Conservation (phyloP, 1,139 yeast genomes). For the Hyphopichia wangnamkhiaoensis region DNA sequence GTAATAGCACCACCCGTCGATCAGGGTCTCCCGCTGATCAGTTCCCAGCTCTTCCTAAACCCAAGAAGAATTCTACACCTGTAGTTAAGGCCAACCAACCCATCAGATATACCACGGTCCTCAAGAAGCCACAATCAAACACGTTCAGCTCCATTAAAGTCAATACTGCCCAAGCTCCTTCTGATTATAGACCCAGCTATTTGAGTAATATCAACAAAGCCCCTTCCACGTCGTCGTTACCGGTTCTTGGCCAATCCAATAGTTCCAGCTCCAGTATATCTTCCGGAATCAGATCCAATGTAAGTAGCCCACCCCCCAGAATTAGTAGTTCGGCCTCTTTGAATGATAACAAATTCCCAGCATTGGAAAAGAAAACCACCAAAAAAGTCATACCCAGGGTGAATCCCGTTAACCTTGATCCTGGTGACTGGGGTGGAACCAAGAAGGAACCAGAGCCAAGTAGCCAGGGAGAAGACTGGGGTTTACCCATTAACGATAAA, state of each 20-base stretch:
- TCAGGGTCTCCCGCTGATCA: constrained; percentile 27
- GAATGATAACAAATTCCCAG: constrained; percentile 37
- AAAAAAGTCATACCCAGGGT: constrained; percentile 44
- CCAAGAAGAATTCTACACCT: constrained; percentile 22
- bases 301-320: no score
- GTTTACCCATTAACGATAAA: constrained; percentile 24
- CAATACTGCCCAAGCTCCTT: constrained; percentile 18
- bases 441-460: constrained; percentile 6
- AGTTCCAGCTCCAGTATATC: constrained; percentile 9
- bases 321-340: constrained; percentile 11
- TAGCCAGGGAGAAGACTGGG: constrained; percentile 15
- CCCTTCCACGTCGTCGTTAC: constrained; percentile 16
- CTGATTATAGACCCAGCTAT: constrained; percentile 32
- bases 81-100: constrained; percentile 24
- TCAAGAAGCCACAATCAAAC: constrained; percentile 20
- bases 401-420: constrained; percentile 31
- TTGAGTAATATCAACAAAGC: constrained; percentile 22
- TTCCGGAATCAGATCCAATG: constrained; percentile 9
- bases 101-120: constrained; percentile 44
- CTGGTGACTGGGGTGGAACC: constrained; percentile 26
- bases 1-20: constrained; percentile 12
- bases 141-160: constrained; percentile 13
- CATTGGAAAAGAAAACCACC: constrained; percentile 35
- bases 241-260: constrained; percentile 16
- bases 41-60: constrained; percentile 56